Percentiles rank a stretch among this genome's conserved stretches.
Evolutionary conservation across 2,329 filamentous ascomycete species (phyloP).

Genomic region (Talaromyces sp.): DNA sequence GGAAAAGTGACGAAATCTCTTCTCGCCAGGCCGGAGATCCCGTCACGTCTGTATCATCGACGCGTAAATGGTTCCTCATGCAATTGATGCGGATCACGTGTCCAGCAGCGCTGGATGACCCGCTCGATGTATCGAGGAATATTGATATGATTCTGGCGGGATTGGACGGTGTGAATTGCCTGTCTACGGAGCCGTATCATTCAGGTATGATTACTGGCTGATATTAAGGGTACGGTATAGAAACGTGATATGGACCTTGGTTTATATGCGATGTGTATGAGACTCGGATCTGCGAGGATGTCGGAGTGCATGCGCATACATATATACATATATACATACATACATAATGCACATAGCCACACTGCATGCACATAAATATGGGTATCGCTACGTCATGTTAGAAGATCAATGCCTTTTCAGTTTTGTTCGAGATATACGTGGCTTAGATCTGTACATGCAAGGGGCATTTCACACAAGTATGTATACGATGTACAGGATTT

Average conservation of each 20-base stretch:
- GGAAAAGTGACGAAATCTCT: slow-evolving; percentile 14
- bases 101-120: slow-evolving; percentile 20
- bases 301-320: background rate
- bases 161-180: slow-evolving; percentile 16
- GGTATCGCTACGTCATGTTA: background rate
- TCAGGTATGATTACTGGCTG: background rate
- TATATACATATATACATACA: background rate
- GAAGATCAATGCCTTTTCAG: background rate
- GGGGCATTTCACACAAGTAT: background rate
- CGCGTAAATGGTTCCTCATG: slow-evolving; percentile 24
- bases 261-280: background rate
- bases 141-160: slow-evolving; percentile 20
- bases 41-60: background rate
- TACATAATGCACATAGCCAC: no score
- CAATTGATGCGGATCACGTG: slow-evolving; percentile 21
- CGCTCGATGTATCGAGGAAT: slow-evolving; percentile 17
- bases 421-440: background rate
- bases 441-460: background rate
- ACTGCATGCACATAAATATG: background rate
- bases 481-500: background rate
- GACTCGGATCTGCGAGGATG: background rate
- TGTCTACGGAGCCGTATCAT: background rate
- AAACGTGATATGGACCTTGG: background rate
- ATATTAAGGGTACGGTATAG: background rate
- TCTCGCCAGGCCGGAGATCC: background rate